Percentiles rank a stretch among this genome's conserved stretches.
phyloP scores from a whole-genome alignment of 305 asterid species.

The Solanum aculeatissimum region DNA sequence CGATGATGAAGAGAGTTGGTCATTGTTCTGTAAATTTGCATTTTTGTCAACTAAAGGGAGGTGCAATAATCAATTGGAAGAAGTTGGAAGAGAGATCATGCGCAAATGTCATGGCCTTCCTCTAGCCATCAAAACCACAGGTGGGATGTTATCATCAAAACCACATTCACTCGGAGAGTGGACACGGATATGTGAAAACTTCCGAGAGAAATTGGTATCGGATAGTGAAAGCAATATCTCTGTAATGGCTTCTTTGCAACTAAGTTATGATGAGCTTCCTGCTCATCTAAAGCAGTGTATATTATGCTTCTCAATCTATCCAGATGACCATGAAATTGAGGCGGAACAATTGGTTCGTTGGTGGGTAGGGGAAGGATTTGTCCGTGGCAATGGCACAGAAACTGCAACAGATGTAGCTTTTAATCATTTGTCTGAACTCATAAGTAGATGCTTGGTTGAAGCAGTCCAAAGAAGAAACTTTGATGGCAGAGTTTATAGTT shows the following conservation, averaged over 20 bases:
- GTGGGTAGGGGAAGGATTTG: slow-evolving; percentile 21
- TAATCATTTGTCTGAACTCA: slow-evolving; percentile 1
- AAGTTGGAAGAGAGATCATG: slow-evolving; percentile 11
- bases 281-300: slow-evolving; percentile 9
- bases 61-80: background rate
- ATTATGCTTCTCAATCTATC: slow-evolving; percentile 13
- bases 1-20: slow-evolving; percentile 5
- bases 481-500: slow-evolving; percentile 8
- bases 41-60: background rate
- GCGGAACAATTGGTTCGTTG: slow-evolving; percentile 3
- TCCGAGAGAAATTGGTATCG: background rate
- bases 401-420: slow-evolving; percentile 7
- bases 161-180: background rate
- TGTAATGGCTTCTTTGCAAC: slow-evolving; percentile 11
- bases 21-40: slow-evolving; percentile 10
- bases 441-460: slow-evolving; percentile 13
- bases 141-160: slow-evolving; percentile 6
- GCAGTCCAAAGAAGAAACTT: background rate
- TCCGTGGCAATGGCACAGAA: background rate
- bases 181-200: background rate
- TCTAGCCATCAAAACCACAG: slow-evolving; percentile 16
- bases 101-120: slow-evolving; percentile 17
- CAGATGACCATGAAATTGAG: slow-evolving; percentile 12
- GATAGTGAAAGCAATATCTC: background rate
- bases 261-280: slow-evolving; percentile 25